Conservation (phyloP, 495 filamentous ascomycete species). For the Hypoxylon cercidicola region DNA sequence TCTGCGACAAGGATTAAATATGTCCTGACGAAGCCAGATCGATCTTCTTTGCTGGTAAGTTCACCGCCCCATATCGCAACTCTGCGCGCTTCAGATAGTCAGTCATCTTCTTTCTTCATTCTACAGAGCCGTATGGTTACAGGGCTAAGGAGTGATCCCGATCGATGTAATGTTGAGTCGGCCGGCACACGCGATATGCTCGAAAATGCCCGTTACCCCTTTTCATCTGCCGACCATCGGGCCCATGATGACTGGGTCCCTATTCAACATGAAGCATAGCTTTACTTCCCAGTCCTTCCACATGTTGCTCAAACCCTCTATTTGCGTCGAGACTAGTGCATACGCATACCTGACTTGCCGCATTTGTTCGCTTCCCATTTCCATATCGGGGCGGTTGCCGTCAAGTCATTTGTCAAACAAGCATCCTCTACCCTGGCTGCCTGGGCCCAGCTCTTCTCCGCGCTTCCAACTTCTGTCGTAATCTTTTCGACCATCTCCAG, state of each 20-base stretch:
- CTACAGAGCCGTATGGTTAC: neutral
- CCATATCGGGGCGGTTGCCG: conserved; percentile 38
- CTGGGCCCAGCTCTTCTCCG: conserved; percentile 10
- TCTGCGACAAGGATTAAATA: conserved; percentile 38
- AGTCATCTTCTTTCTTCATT: conserved; percentile 7
- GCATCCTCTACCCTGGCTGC: conserved; percentile 22
- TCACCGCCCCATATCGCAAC: conserved; percentile 11
- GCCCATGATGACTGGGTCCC: conserved; percentile 6
- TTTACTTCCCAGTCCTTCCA: conserved; percentile 15
- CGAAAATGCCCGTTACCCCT: conserved; percentile 14
- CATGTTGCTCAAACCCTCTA: conserved; percentile 38
- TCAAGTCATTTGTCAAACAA: conserved; percentile 38
- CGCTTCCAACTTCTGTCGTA: conserved; percentile 27
- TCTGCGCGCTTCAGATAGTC: neutral
- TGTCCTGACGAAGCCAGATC: conserved; percentile 11
- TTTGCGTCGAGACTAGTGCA: conserved; percentile 32
- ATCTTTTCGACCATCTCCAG: conserved; percentile 13
- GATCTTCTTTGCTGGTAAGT: conserved; percentile 20
- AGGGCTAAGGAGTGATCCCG: neutral
- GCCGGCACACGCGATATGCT: conserved; percentile 17
- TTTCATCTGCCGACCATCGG: conserved; percentile 28
- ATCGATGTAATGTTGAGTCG: neutral
- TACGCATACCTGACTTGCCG: conserved; percentile 34
- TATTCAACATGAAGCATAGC: conserved; percentile 36
- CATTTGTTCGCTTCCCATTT: conserved; percentile 47